Base-by-base conservation (phyloP, 192 early-diverging fungal species). In the Gamsiella multidivaricata region DNA sequence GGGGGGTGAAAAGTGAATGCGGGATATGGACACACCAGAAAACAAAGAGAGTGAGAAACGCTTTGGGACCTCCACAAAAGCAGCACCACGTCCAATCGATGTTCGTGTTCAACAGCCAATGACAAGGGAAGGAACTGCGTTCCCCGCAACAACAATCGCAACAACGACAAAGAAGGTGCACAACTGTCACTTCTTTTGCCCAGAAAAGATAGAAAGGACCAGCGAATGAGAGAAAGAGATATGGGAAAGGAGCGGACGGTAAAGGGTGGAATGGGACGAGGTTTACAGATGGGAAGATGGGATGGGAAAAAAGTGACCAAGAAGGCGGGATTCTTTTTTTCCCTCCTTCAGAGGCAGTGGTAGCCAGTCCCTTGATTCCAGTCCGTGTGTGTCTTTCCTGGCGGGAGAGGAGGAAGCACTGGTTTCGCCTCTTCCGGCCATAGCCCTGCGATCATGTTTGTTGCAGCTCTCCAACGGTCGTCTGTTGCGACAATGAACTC, bases 221-320 rank as follows among this genome's bases (percentile, higher is more conserved):
- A 55, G 65, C 11, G 17, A 8, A 39, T 23, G n/a, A 57, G 5
- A 57, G 42, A 36, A 47, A 64, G 34, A 41, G n/a, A 28, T 20
- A 37, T 36, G 17, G 22, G 39, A 46, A 33, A 23, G 41, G 36
- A 20, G 33, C 14, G 32, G 33, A 31, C 42, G 46, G 39, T 51
- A 69, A 29, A 15, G 34, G 45, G 18, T n/a, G 47, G 55, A 51
- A 26, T 32, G 66, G 42, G 42, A 49, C 31, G 37, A 11, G 28
- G 42, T 32, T 23, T 23, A 26, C 32, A n/a, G 34, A 39, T 52
- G 47, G 61, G 49, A 64, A 54, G 49, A 64, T 64, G 61, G 49
- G 61, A 64, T 42, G 60, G 60, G 47, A 62, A 62, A 51, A 62
- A 62, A 7, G 3, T n/a, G n/a, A n/a, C n/a, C 11, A 23, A 49